Evolutionary conservation across 352 stramenopile species (phyloP), one percentile per base, ranked within the genome.

Genomic region (Globisporangium mamillatum): DNA sequence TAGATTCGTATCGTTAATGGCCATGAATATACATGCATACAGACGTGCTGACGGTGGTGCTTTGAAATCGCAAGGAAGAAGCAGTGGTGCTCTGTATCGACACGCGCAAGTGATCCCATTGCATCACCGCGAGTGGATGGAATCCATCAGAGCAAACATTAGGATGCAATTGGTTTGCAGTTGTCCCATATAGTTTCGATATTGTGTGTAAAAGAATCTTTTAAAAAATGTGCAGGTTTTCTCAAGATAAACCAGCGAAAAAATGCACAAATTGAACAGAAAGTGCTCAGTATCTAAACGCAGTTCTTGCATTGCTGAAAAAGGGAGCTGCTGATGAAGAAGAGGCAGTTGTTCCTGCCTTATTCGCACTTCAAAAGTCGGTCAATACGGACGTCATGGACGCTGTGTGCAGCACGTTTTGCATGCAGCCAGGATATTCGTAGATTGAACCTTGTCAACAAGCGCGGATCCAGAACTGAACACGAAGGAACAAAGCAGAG

Each of bases 401-500:
- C 16, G 18, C 16, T 50, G 41, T 50, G 41, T 50, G 41, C 16
- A 50, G 41, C 16, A n/a, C 4, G 1, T 22, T 50, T n/a, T 6
- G 5, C 25, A 22, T 4, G 8, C 6, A 18, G 16, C 2, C 18
- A 46, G n/a, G 56, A 61, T 46, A 41, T 48, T n/a, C 18, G 20
- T 48, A 32, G 6, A 48, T 61, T 24, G 22, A 36, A 44, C 55
- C 41, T 62, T 62, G 27, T n/a, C 14, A 32, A 48, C 20, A 62
- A 62, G 50, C 24, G 32, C 12, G 29, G 29, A 50, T 50, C n/a
- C 32, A 50, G 56, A 62, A 16, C 56, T 62, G 56, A 62, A 62
- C 55, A 25, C 32, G 6, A 2, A 5, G 32, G 8, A 4, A 24
- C 29, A 61, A 10, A 62, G 36, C 36, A 50, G 10, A 38, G 32